Evolutionary conservation across 345 rosid species (phyloP), one percentile per base, ranked within the genome.

Genomic region (Anacardium occidentale): DNA sequence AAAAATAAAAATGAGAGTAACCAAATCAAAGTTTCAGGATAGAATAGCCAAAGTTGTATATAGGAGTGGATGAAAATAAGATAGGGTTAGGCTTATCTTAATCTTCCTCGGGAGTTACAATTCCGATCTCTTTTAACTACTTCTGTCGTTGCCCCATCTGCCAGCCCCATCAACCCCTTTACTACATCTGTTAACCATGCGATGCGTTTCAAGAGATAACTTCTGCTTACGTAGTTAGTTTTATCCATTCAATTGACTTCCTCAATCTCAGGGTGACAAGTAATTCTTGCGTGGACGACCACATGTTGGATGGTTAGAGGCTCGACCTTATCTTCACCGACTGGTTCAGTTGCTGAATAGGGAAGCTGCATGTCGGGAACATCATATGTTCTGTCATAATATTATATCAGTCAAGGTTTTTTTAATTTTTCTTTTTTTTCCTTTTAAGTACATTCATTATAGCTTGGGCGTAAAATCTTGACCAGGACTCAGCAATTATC

Each of bases 81-180:
- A 15, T 13, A 20, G 26, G 59, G 68, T 70, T 61, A 70, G 72
- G 69, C 40, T 48, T 74, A 70, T 60, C 82, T 65, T 37, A 8
- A 34, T 61, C 32, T 59, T 70, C 52, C 66, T 79, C 70, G 82
- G 76, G 73, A 75, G 4, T 20, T 73, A 12, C 66, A 71, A 61
- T 45, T 65, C 63, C 67, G 40, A 12, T 7, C 22, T 25, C 40
- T 54, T 59, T 14, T 2, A 72, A 53, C 69, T 26, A 40, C 53
- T 26, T 53, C 15, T 18, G 72, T 60, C 73, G 42, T 40, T 64
- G 29, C 26, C 25, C 22, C 72, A 6, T 37, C 42, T 12, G 13
- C 26, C 1, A 29, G 3, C 61, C 2, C 10, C 45, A 20, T 0
- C 66, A 1, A 14, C 50, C 18, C 17, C 12, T 8, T 12, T 21